These are phyloP conservation scores for Euclidium syriacum DNA, from an alignment of 345 rosid genomes.

Conservation along the genomic window DNA sequence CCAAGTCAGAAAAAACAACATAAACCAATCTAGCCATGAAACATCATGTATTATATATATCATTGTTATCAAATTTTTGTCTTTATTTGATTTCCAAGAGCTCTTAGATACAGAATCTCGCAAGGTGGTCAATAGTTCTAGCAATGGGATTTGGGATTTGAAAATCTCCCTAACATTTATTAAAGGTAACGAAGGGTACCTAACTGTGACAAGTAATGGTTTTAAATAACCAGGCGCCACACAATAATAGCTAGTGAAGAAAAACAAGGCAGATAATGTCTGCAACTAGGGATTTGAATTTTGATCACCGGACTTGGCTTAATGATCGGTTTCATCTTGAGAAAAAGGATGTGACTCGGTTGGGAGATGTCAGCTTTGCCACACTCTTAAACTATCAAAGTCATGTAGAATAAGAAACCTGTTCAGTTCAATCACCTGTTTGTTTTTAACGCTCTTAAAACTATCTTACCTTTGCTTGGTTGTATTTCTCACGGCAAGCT, in stretches of 20 bases:
- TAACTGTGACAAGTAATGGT: conserved; percentile 12
- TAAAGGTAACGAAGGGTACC: neutral
- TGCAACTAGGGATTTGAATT: neutral
- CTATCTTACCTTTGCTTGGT: conserved; percentile 59
- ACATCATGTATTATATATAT: conserved; percentile 11
- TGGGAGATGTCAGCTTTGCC: conserved; percentile 53
- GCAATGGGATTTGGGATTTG: neutral
- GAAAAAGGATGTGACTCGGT: conserved; percentile 56
- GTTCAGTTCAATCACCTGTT: neutral
- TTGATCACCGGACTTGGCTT: conserved; percentile 7
- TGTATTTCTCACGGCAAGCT: conserved; percentile 73
- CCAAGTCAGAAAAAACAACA: conserved; percentile 2
- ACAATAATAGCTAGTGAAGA: conserved; percentile 10
- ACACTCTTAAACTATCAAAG: conserved; percentile 69
- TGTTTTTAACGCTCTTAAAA: neutral
- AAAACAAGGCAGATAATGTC: conserved; percentile 22
- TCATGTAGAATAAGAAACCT: conserved; percentile 4
- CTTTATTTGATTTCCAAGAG: conserved; percentile 12
- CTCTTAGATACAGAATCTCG: conserved; percentile 13
- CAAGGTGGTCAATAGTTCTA: conserved; percentile 10
- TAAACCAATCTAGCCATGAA: neutral
- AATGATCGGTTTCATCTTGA: conserved; percentile 33
- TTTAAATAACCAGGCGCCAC: conserved; percentile 20
- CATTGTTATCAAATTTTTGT: neutral
- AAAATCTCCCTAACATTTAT: neutral